These are phyloP conservation scores for Russula sp. DNA, from an alignment of 768 basidiomycete species.

Conservation along the genomic window DNA sequence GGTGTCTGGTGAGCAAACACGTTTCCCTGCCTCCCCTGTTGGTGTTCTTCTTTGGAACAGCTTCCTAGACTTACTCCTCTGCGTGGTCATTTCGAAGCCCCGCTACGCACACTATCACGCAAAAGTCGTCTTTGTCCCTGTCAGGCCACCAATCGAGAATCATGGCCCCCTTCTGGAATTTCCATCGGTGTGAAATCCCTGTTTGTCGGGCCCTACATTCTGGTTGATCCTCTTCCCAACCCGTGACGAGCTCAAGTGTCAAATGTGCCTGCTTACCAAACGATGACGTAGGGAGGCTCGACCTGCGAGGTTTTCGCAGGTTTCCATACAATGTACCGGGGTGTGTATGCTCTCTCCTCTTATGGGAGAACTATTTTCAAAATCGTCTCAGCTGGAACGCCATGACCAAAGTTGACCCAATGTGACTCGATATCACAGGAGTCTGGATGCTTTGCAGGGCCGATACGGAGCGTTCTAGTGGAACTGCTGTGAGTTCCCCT, in stretches of 20 bases:
- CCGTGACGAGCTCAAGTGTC: background rate
- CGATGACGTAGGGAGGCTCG: constrained; percentile 17
- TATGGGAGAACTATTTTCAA: constrained; percentile 6
- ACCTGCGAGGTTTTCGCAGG: background rate
- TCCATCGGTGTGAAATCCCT: background rate
- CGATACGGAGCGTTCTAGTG: background rate
- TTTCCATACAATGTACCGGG: too few species aligned
- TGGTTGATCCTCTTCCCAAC: background rate
- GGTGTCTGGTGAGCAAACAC: too few species aligned
- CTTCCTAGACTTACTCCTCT: background rate
- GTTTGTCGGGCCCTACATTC: background rate
- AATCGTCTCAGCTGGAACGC: background rate
- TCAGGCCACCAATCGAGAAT: background rate
- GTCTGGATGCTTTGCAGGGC: background rate
- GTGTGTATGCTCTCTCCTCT: background rate
- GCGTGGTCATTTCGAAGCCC: background rate
- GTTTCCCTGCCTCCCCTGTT: background rate
- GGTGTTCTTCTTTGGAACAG: background rate
- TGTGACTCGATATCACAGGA: background rate
- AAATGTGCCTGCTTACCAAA: constrained; percentile 7
- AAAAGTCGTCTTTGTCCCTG: background rate
- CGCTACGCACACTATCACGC: background rate
- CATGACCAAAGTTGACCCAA: background rate
- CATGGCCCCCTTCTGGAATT: background rate
- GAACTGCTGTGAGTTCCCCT: background rate